Base-by-base conservation (phyloP, 257 asterid species). In the Anisodus tanguticus region DNA sequence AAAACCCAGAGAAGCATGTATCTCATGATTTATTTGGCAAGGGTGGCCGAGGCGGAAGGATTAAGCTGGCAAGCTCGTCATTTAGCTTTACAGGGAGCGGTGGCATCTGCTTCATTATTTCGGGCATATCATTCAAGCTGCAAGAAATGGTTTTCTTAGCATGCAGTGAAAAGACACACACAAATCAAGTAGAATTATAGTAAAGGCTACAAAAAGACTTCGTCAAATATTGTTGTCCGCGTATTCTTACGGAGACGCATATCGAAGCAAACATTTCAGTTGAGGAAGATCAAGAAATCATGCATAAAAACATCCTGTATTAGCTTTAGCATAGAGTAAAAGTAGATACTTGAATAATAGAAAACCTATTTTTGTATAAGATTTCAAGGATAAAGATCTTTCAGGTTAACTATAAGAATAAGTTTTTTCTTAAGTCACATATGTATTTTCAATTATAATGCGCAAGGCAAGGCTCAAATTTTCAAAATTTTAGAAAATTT, bases 81-180 rank as follows among this genome's bases (percentile, higher is more conserved):
- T 94, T 94, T 87, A 94, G 89, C 92, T 89, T 92, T 64, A 93
- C 95, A n/a, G 98, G 98, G 58, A 94, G 92, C 3, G 97, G 95
- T 6, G 98, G 97, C 98, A 94, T 94, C 88, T 92, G 97, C 89
- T 89, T 92, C 98, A 94, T 94, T 82, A 89, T 86, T 60, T 93
- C 97, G 43, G 97, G 96, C 89, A 87, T 88, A 88, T 94, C 93
- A 16, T 85, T 88, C 82, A 86, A 85, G 88, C 97, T 94, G 93
- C 92, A 88, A 35, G 13, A 41, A 70, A 87, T 69, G 17, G 49
- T 62, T 90, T 55, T 35, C 82, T 87, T 49, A 91, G 80, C 58
- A 82, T 53, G 31, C n/a, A 60, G 53, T 39, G 62, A 8, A 59
- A 41, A 19, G 57, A n/a, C n/a, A 67, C 47, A 67, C 6, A 43